phyloP scores from a whole-genome alignment of 75 land plant species.

The Sequoia sempervirens region DNA sequence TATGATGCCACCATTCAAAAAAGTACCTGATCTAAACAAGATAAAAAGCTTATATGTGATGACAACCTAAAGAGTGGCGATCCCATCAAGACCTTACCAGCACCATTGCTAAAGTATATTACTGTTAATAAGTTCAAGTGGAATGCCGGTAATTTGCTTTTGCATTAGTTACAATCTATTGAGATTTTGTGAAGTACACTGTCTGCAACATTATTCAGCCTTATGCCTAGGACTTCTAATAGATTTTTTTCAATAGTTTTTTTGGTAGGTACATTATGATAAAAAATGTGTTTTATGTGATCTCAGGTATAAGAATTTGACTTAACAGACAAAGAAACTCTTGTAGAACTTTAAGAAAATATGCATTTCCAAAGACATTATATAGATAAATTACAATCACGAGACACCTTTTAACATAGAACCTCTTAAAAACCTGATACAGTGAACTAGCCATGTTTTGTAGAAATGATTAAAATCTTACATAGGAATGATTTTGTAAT shows the following conservation, averaged over 20 bases:
- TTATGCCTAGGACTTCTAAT: not conserved
- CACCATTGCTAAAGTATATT: not conserved
- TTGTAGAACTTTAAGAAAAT: not conserved
- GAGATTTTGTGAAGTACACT: not conserved
- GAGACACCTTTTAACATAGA: not conserved
- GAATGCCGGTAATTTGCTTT: not conserved
- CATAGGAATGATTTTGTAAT: not conserved
- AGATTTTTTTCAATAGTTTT: not conserved
- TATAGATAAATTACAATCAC: not conserved
- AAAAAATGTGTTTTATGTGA: not conserved
- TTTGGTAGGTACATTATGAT: not conserved
- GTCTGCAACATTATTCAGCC: not conserved
- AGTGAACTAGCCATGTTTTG: not conserved
- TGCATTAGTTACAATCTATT: not conserved
- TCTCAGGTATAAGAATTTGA: not conserved
- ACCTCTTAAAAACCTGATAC: not conserved
- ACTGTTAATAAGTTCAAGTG: not conserved
- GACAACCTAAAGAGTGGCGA: not conserved
- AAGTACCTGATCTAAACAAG: not conserved
- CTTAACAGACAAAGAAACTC: not conserved
- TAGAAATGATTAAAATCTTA: too few species aligned
- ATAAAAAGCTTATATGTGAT: not conserved
- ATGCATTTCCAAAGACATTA: not conserved
- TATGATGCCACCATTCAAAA: not conserved
- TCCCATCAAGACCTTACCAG: not conserved